Conservation (phyloP, 805 yeast genomes). For the Sugiyamaella qingdaonensis region DNA sequence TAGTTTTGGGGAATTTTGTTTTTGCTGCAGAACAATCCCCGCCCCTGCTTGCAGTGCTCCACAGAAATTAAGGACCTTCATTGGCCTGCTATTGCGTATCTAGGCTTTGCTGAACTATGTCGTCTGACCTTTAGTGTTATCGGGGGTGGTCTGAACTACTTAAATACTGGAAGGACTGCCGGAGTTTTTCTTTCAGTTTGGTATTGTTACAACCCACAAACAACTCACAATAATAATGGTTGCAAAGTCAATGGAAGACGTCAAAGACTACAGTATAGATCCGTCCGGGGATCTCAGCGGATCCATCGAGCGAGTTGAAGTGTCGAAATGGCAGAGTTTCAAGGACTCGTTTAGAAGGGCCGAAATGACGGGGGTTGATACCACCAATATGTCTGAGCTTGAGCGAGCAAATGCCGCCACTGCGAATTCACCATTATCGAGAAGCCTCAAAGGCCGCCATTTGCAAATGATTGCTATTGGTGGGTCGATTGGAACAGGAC, state of each 20-base stretch:
- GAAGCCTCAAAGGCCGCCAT: constrained; percentile 37
- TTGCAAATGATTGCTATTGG: constrained; percentile 70
- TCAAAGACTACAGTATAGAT: not conserved
- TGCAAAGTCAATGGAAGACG: not conserved
- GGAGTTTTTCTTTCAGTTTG: too few species aligned
- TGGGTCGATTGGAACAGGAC: constrained; percentile 71
- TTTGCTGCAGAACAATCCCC: not conserved
- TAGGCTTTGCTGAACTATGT: not conserved
- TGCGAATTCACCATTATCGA: constrained; percentile 55
- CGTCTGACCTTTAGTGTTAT: not conserved
- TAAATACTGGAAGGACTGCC: too few species aligned
- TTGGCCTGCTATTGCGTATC: not conserved
- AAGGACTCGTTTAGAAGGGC: constrained; percentile 32
- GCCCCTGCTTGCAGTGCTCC: not conserved
- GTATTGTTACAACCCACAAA: too few species aligned
- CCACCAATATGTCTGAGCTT: constrained; percentile 32
- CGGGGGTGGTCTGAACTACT: not conserved
- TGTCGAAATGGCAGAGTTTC: constrained; percentile 24
- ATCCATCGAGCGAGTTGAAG: constrained; percentile 10
- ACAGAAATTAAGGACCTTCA: not conserved
- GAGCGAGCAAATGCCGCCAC: constrained; percentile 39
- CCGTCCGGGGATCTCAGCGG: not conserved
- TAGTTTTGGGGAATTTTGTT: not conserved
- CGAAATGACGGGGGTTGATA: constrained; percentile 37
- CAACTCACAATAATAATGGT: not conserved